phyloP scores from a whole-genome alignment of 1,284 basidiomycete species.

The Pseudozyma flocculosa region DNA sequence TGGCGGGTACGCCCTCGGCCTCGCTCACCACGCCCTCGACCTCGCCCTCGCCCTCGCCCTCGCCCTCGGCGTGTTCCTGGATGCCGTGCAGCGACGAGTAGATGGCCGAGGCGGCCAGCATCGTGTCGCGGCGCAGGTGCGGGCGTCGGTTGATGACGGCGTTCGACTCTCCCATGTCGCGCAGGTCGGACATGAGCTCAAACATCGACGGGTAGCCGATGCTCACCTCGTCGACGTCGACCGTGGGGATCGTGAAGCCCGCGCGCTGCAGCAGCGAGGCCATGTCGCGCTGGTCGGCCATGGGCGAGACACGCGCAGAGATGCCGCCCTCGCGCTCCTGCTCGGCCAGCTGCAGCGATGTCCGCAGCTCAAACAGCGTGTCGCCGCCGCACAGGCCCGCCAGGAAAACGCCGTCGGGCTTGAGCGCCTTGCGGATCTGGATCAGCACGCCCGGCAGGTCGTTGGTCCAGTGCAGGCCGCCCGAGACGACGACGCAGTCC shows the following conservation, averaged over 20 bases:
- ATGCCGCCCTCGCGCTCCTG: conserved; percentile 92
- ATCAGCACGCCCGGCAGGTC: conserved; percentile 91
- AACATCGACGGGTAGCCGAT: conserved; percentile 92
- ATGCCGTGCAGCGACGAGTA: conserved; percentile 72
- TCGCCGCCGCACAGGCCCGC: conserved; percentile 94
- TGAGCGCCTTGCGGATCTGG: conserved; percentile 81
- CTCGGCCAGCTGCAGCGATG: conserved; percentile 89
- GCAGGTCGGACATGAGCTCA: conserved; percentile 89
- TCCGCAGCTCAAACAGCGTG: conserved; percentile 88
- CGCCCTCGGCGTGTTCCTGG: not conserved
- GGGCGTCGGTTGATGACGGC: conserved; percentile 70
- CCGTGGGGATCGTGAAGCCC: conserved; percentile 88
- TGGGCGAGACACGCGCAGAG: conserved; percentile 90
- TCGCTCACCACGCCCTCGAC: conserved; percentile 5
- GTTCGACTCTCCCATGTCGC: conserved; percentile 95
- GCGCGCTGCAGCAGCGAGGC: conserved; percentile 71
- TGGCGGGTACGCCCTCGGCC: conserved; percentile 90
- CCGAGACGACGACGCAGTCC: conserved; percentile 87
- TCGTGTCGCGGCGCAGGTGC: conserved; percentile 78
- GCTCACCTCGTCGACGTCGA: conserved; percentile 90
- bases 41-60: too few species aligned
- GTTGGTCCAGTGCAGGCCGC: conserved; percentile 95
- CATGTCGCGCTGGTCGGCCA: conserved; percentile 86
- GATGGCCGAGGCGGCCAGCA: conserved; percentile 86
- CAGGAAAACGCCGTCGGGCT: conserved; percentile 91